phyloP scores from a whole-genome alignment of 2,329 filamentous ascomycete species.

The Raffaelea deltoideospora region DNA sequence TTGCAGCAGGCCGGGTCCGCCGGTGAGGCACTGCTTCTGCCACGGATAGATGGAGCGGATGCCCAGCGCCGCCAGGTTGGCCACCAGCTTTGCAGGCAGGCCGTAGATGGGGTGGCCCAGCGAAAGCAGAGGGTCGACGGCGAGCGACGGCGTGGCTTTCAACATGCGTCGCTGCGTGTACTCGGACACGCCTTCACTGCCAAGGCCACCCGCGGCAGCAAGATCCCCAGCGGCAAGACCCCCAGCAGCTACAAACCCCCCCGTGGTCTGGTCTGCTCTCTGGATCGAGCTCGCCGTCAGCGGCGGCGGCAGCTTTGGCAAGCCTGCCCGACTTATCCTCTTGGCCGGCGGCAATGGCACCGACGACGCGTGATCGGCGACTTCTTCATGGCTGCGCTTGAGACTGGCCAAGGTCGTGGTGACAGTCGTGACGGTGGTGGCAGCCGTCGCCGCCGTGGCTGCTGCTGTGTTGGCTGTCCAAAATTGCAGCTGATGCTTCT shows the following conservation, averaged over 20 bases:
- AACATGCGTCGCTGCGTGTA: constrained; percentile 40
- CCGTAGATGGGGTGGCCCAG: constrained; percentile 49
- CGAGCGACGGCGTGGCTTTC: constrained; percentile 36
- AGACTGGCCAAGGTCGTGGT: neutral
- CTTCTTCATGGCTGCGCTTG: constrained; percentile 4
- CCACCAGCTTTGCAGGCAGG: constrained; percentile 42
- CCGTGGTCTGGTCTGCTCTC: too few species aligned
- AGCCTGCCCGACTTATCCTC: neutral
- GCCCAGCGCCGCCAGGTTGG: constrained; percentile 51
- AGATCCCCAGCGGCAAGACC: too few species aligned
- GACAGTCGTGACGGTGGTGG: neutral
- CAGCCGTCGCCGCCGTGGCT: neutral
- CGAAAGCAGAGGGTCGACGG: constrained; percentile 38
- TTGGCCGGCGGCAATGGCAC: constrained; percentile 1
- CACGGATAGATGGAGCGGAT: constrained; percentile 63
- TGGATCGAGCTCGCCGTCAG: constrained; percentile 15
- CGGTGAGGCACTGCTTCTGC: constrained; percentile 61
- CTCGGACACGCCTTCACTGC: constrained; percentile 29
- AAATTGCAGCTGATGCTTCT: too few species aligned
- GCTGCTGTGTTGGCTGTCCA: too few species aligned
- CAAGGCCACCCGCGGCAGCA: too few species aligned
- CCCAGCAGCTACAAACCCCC: too few species aligned
- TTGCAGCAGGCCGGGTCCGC: constrained; percentile 44
- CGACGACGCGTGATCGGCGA: too few species aligned
- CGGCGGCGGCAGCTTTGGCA: constrained; percentile 6